A percentile compares a stretch with the other conserved stretches of the same genome.
These are phyloP conservation scores for Picea abies DNA, from an alignment of 83 land plant species.

Conservation along the genomic window DNA sequence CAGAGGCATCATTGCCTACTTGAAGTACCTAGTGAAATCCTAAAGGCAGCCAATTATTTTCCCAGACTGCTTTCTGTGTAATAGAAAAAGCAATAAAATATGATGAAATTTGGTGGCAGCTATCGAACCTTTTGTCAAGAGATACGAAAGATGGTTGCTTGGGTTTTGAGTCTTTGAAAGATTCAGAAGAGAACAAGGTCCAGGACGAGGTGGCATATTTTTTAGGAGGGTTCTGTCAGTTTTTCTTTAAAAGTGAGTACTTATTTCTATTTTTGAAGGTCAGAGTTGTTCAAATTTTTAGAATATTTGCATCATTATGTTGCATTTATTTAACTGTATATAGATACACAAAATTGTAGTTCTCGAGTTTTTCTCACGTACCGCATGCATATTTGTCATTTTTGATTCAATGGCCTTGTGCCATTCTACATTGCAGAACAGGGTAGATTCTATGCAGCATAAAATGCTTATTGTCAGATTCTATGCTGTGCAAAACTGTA, in stretches of 20 bases:
- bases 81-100: background rate
- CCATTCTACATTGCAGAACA: background rate
- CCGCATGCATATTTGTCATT: background rate
- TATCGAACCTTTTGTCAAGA: background rate
- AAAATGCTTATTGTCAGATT: background rate
- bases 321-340: background rate
- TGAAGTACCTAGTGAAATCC: background rate
- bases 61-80: background rate
- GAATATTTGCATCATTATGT: background rate
- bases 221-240: background rate
- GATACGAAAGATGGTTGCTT: background rate
- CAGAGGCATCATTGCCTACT: background rate
- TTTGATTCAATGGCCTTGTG: background rate
- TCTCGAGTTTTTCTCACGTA: background rate
- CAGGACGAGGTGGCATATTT: background rate
- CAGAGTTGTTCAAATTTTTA: background rate
- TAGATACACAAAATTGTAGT: background rate
- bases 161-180: background rate
- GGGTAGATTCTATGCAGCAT: background rate
- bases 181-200: background rate
- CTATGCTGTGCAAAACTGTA: background rate
- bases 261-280: constrained; percentile 5
- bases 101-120: background rate
- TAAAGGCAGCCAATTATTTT: background rate
- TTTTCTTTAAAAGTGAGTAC: background rate